These are phyloP conservation scores for Entophlyctis helioformis DNA, from an alignment of 192 early-diverging fungal species.

Conservation along the genomic window DNA sequence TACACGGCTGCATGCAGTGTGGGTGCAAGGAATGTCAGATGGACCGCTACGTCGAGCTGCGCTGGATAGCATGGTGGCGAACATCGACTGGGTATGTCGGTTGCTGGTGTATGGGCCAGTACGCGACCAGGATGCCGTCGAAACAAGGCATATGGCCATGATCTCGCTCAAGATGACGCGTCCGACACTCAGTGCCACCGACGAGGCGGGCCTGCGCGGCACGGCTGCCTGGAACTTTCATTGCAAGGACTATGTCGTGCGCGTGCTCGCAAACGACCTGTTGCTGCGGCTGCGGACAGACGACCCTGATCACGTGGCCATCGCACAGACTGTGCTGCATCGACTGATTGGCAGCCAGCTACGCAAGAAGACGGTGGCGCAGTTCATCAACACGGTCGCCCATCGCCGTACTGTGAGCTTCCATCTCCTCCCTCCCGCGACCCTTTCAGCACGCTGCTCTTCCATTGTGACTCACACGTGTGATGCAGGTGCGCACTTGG, in stretches of 20 bases:
- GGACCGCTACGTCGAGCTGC: no score
- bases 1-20: no score
- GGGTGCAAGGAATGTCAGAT: no score
- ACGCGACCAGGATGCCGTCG: no score
- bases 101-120: no score
- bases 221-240: conserved; percentile 29
- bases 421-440: background rate
- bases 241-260: conserved; percentile 36
- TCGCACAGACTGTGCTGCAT: conserved; percentile 11
- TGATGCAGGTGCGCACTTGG: no score
- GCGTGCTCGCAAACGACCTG: conserved; percentile 33
- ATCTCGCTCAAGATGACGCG: conserved; percentile 2
- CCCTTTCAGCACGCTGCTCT: background rate
- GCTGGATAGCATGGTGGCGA: no score
- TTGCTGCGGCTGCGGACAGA: conserved; percentile 21
- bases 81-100: no score
- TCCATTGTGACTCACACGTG: background rate
- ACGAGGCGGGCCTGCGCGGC: no score
- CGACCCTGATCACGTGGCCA: conserved; percentile 5
- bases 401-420: conserved; percentile 6
- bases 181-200: no score
- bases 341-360: conserved; percentile 1
- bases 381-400: conserved; percentile 11
- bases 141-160: background rate
- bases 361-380: conserved; percentile 3